Evolutionary conservation across 345 rosid species (phyloP).

Genomic region (Rhodamnia rubescens): DNA sequence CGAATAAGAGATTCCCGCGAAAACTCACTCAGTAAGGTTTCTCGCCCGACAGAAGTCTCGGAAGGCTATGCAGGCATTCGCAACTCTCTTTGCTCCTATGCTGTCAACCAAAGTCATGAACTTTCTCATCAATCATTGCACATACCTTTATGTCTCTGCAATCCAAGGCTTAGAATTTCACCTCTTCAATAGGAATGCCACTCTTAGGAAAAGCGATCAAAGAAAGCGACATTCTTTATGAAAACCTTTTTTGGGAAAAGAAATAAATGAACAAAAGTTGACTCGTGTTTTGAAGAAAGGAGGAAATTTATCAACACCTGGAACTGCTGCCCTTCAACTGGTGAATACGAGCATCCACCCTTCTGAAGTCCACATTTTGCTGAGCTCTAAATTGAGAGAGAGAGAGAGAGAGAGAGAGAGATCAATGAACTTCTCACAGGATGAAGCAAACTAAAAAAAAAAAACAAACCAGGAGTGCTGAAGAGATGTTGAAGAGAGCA

Average conservation of each 20-base stretch:
- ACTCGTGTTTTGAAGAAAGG: neutral
- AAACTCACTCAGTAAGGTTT: constrained; percentile 57
- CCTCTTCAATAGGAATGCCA: neutral
- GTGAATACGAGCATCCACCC: constrained; percentile 74
- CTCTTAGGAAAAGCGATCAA: neutral
- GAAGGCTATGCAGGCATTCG: constrained; percentile 63
- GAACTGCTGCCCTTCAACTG: constrained; percentile 92
- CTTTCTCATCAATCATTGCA: neutral
- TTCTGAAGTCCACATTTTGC: constrained; percentile 64
- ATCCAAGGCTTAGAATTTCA: neutral
- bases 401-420: neutral
- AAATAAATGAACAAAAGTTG: neutral
- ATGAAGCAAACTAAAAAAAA: neutral
- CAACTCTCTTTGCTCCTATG: constrained; percentile 79
- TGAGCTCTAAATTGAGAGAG: constrained; percentile 28
- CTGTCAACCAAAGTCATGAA: constrained; percentile 31
- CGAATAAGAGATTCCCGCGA: neutral
- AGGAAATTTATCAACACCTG: constrained; percentile 28
- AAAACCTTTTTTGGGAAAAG: neutral
- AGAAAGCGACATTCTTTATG: neutral
- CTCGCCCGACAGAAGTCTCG: constrained; percentile 64
- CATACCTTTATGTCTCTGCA: neutral
- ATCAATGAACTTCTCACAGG: neutral
- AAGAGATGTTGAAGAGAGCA: neutral
- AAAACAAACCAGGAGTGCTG: neutral